Evolutionary conservation across 768 basidiomycete genomes (phyloP), one percentile per base, ranked within the genome.

Genomic region (Suillus spraguei): DNA sequence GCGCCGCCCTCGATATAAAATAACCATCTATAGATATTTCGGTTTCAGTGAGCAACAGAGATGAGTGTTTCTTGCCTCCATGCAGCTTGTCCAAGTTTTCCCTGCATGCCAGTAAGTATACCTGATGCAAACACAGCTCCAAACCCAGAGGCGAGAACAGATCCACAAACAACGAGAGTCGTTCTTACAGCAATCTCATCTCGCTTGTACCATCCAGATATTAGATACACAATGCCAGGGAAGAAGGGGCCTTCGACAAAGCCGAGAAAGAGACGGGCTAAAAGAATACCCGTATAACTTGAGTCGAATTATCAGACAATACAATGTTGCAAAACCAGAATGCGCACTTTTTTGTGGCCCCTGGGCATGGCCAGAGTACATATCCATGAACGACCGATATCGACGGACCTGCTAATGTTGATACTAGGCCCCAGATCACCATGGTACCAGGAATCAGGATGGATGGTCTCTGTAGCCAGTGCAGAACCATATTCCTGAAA

Each of bases 111-210:
- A 28, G 68, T 67, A 32, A 83, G 74, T 44, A 82, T 79, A 10
- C 78, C 81, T 32, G 81, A 77, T 9, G 80, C 79, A 39, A 84
- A 72, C 24, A 82, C 66, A 3, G 80, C 75, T 0, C 81, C 80
- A 61, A 82, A 81, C 4, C 81, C 83, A 71, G 82, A 81, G 8
- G 72, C 74, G 55, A 81, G 77, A 14, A 83, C 66, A 63, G 76
- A 77, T 32, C 79, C 77, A 62, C 72, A 76, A 63, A 72, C 76
- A 11, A 76, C 70, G 59, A 78, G 66, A 13, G 79, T 77, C 24
- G 72, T 74, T 6, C 78, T 68, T 24, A 78, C 63, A 17, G 75
- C 81, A 36, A 81, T 71, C 65, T 82, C 79, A 36, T 71, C 70
- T 50, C 72, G 70, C 24, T 68, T 77, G 68, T 81, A 81, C 80